A percentile compares a stretch with the other conserved stretches of the same genome.
Evolutionary conservation across 2,329 filamentous ascomycete species (phyloP).

Genomic region (Sarocladium oryzae): DNA sequence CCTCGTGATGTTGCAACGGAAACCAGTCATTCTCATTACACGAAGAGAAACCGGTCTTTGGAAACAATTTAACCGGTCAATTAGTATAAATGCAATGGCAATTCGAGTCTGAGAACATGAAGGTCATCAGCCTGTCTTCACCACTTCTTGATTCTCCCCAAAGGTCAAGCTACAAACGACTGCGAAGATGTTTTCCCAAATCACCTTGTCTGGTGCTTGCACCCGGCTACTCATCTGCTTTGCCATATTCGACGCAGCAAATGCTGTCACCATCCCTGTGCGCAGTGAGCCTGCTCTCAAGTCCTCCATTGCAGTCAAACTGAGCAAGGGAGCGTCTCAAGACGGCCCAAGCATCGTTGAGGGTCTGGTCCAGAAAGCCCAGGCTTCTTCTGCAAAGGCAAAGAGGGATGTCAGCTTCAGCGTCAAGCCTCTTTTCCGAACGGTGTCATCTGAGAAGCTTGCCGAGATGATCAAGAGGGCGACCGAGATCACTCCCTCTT

Average conservation of each 20-base stretch:
- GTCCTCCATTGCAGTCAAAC: slow-evolving; percentile 9
- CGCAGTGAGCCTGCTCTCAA: neutral
- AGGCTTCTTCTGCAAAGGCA: neutral
- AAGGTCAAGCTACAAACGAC: neutral
- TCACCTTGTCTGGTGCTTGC: neutral
- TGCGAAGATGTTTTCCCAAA: neutral
- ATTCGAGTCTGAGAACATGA: too few relatives aligned
- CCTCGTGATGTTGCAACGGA: neutral
- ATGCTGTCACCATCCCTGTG: neutral
- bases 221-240: neutral
- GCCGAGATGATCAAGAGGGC: slow-evolving; percentile 7
- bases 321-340: neutral
- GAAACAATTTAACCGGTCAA: too few relatives aligned
- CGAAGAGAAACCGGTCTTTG: too few relatives aligned
- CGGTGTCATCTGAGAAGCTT: slow-evolving; percentile 1
- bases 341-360: neutral
- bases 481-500: neutral
- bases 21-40: too few relatives aligned
- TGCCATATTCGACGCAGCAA: neutral
- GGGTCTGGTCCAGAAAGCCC: slow-evolving; percentile 4
- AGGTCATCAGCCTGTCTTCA: too few relatives aligned
- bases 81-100: too few relatives aligned
- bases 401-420: slow-evolving; percentile 7
- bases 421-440: slow-evolving; percentile 8
- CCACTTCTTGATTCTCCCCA: neutral